Evolutionary conservation across 192 early-diverging fungal genomes (phyloP).

Genomic region (Mortierella alpina): DNA sequence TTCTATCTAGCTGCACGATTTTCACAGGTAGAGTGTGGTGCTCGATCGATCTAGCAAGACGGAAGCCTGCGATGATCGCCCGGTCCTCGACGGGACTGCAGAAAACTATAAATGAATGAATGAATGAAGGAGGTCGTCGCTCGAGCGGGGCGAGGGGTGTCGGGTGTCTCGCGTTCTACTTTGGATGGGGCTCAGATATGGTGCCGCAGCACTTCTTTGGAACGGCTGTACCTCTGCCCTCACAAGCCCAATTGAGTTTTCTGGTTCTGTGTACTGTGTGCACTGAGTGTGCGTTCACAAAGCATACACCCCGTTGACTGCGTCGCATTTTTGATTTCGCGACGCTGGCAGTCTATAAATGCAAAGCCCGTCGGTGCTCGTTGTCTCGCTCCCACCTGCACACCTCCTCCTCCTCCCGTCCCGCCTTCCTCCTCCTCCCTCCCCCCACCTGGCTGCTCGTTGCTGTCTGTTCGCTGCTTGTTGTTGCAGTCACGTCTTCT

Average conservation of each 20-base stretch:
- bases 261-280: background rate
- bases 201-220: slow-evolving; percentile 31
- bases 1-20: no score
- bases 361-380: background rate
- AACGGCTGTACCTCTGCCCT: slow-evolving; percentile 9
- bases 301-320: slow-evolving; percentile 3
- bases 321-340: slow-evolving; percentile 9
- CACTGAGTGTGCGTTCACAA: background rate
- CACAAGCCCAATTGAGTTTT: background rate
- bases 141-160: background rate
- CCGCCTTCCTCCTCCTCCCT: background rate
- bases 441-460: background rate
- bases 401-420: slow-evolving; percentile 6
- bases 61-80: no score
- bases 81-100: no score
- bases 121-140: background rate
- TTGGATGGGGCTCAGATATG: slow-evolving; percentile 6
- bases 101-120: no score
- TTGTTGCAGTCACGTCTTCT: slow-evolving; percentile 1
- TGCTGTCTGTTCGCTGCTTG: background rate
- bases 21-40: no score
- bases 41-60: no score
- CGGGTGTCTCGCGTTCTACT: background rate
- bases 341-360: background rate
- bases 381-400: background rate